These are phyloP conservation scores for Diacronema lutheri DNA, from an alignment of 78 protist species.

Conservation along the genomic window DNA sequence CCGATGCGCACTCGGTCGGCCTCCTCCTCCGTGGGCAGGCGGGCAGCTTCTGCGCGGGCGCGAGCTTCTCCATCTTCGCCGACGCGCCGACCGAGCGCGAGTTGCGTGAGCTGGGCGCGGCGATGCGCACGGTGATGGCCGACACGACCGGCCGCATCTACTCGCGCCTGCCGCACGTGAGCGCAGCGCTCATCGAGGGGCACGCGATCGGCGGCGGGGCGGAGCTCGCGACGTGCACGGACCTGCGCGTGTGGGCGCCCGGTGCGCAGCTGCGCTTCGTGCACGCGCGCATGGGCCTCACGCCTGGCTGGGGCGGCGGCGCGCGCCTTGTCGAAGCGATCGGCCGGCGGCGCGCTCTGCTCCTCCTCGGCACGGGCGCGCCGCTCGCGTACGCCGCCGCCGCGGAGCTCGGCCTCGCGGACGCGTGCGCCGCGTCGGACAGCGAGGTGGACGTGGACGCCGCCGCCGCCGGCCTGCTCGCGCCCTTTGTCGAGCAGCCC, in stretches of 20 bases:
- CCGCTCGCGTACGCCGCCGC: too few species aligned
- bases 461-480: too few species aligned
- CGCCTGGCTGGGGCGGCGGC: conserved; percentile 3
- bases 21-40: not conserved
- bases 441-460: too few species aligned
- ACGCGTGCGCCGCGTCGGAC: too few species aligned
- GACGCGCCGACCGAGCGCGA: not conserved
- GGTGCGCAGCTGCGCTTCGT: not conserved
- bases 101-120: not conserved
- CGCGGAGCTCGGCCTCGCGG: too few species aligned
- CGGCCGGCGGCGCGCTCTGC: not conserved
- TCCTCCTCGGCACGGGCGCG: not conserved
- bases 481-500: too few species aligned
- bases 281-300: not conserved
- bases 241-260: not conserved
- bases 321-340: not conserved
- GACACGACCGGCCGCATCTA: not conserved
- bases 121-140: not conserved
- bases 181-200: not conserved
- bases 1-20: not conserved
- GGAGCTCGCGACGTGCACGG: conserved; percentile 1
- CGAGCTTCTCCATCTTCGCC: not conserved
- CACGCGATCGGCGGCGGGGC: conserved; percentile 11
- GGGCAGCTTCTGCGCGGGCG: too few species aligned
- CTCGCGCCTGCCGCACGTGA: not conserved